phyloP scores from a whole-genome alignment of 306 rosid species.

The Vachellia pachyceras region DNA sequence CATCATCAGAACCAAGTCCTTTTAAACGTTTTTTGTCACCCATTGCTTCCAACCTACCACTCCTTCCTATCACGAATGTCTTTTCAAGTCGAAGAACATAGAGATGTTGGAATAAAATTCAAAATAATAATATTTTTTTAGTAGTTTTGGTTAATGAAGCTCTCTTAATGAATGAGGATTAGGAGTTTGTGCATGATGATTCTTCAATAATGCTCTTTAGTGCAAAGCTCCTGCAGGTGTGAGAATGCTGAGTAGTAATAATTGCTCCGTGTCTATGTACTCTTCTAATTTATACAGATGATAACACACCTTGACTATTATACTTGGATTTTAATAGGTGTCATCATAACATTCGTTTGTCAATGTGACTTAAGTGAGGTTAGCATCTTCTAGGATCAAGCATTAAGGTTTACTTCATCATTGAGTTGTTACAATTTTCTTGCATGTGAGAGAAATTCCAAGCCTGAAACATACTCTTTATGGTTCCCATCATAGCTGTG shows the following conservation, averaged over 20 bases:
- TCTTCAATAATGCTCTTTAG: not conserved
- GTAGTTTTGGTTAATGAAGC: not conserved
- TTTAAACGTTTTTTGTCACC: not conserved
- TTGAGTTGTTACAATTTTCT: not conserved
- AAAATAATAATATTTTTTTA: not conserved
- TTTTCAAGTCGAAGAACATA: not conserved
- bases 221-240: not conserved
- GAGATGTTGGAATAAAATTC: not conserved
- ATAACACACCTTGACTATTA: not conserved
- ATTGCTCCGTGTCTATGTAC: not conserved
- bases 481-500: conserved; percentile 6
- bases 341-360: not conserved
- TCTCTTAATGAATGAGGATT: not conserved
- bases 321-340: not conserved
- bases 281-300: not conserved
- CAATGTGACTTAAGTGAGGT: not conserved
- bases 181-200: not conserved
- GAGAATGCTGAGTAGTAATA: not conserved
- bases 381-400: not conserved
- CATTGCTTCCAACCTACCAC: not conserved
- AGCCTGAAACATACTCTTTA: not conserved
- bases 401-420: not conserved
- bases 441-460: not conserved
- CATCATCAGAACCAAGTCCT: not conserved
- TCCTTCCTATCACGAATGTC: not conserved